Base-by-base conservation (phyloP, 1,284 basidiomycete genomes). In the Tranzscheliella williamsii region DNA sequence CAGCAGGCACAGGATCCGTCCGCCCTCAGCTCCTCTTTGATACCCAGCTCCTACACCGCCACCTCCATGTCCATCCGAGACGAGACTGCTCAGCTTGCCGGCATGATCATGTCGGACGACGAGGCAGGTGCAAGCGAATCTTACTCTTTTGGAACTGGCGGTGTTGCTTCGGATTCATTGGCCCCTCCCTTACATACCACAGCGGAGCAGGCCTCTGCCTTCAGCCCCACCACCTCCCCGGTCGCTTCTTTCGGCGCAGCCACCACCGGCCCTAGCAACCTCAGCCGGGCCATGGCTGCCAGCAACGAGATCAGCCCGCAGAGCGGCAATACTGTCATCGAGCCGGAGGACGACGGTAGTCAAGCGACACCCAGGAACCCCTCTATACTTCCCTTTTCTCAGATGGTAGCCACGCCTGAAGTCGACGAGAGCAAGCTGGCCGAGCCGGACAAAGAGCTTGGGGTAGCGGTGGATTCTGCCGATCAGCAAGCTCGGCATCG, bases 1-100 rank as follows among this genome's bases (percentile, higher is more conserved):
- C 60, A 63, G 35, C 60, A 35, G 15, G 39, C 47, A 7, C 50
- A 65, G 20, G 67, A 70, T 33, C 9, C 45, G 7, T 24, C 16
- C 23, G 37, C 30, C 20, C 31, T 54, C 15, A 50, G 23, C 26
- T 49, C 42, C 11, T 49, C 64, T 2, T 21, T 67, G 15, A 43
- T 58, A 1, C 60, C 67, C 1, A 57, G 62, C 29, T 66, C 70
- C 4, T 76, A 72, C 48, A 72, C 74, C 5, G 75, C 73, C 9
- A 73, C 70, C 4, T 62, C 55, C 4, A 54, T 56, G 15, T 64
- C 63, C 4, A 75, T 76, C 24, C 62, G 75, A 6, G 72, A 67
- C 27, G 55, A 64, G 9, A 76, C 75, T 0, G 75, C 75, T 9
- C 70, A 69, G 21, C 60, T 76, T 1, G 75, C 73, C 2, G 72